Evolutionary conservation across 805 yeast species (phyloP).

Genomic region (Suhomyces sp.): DNA sequence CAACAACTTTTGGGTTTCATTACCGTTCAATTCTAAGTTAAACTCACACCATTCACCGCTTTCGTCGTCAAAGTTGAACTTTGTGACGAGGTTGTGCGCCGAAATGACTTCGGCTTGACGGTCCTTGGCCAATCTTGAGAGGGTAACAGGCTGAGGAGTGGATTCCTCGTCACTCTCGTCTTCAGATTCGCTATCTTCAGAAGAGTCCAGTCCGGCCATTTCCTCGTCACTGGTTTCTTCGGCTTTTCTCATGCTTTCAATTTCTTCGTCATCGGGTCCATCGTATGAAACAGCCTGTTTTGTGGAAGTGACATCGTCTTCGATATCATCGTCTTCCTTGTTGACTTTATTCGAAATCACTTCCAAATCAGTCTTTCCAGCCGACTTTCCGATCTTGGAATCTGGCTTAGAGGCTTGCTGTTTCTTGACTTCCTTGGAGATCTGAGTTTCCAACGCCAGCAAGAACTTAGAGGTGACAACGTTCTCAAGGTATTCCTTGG

Average conservation of each 20-base stretch:
- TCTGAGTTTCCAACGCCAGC: conserved; percentile 64
- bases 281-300: conserved; percentile 92
- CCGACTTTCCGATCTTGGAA: conserved; percentile 66
- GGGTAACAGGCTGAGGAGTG: conserved; percentile 8
- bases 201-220: conserved; percentile 33
- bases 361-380: conserved; percentile 50
- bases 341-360: conserved; percentile 31
- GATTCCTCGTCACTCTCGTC: conserved; percentile 20
- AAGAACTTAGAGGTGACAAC: conserved; percentile 67
- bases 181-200: conserved; percentile 28
- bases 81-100: conserved; percentile 67
- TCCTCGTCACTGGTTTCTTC: conserved; percentile 76
- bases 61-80: conserved; percentile 86
- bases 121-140: conserved; percentile 67
- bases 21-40: conserved; percentile 72
- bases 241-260: conserved; percentile 83
- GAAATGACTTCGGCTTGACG: conserved; percentile 83
- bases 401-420: conserved; percentile 56
- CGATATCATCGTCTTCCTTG: conserved; percentile 56
- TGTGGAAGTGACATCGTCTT: conserved; percentile 55
- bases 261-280: conserved; percentile 92
- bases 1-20: conserved; percentile 81
- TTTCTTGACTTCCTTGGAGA: conserved; percentile 77
- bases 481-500: conserved; percentile 71
- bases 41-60: conserved; percentile 92